Evolutionary conservation across 2,329 filamentous ascomycete genomes (phyloP), one percentile per base, ranked within the genome.

Genomic region (Ceratocystis cubensis): DNA sequence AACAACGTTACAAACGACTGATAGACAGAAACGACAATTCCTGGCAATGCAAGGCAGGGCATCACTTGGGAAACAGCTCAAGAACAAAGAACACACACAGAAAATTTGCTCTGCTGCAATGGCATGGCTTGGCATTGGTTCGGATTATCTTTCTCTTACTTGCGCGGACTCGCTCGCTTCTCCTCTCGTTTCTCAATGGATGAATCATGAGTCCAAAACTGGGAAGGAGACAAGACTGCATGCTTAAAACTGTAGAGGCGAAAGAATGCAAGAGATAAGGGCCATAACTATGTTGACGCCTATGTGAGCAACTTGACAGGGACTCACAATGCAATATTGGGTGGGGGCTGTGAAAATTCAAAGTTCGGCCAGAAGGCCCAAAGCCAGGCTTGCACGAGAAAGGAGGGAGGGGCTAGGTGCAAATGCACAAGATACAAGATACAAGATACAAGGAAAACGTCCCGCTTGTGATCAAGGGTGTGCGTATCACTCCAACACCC

Each of bases 91-190:
- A 50, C 48, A 50, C 48, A 50, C 4, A 8, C 53, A 28, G 3
- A 13, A 57, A 57, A n/a, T 57, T 57, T 57, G 53, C 53, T 20
- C 37, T 30, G 22, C 15, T 57, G 53, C 53, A 28, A 33, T 33
- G 53, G 53, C 53, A 57, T 20, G 53, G 25, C 53, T 57, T 57
- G 22, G 53, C 53, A 57, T 57, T 30, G 53, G 53, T 20, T 57
- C 30, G 53, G 13, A 15, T 50, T 57, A 33, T 57, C 53, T 17
- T 33, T 57, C 53, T 57, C 53, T 57, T 57, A 57, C 53, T 57
- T 33, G 53, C 53, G 53, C 37, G 13, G 37, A 41, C 37, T 41
- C 3, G 37, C 53, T 57, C 53, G 53, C 53, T 57, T 57, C 28
- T 57, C 10, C 13, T 15, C 22, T 57, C 53, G 22, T 33, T 33